A percentile compares a stretch with the other conserved stretches of the same genome.
Conservation (phyloP, 208 protist species). For the Kentomonas sorsogonicus region DNA sequence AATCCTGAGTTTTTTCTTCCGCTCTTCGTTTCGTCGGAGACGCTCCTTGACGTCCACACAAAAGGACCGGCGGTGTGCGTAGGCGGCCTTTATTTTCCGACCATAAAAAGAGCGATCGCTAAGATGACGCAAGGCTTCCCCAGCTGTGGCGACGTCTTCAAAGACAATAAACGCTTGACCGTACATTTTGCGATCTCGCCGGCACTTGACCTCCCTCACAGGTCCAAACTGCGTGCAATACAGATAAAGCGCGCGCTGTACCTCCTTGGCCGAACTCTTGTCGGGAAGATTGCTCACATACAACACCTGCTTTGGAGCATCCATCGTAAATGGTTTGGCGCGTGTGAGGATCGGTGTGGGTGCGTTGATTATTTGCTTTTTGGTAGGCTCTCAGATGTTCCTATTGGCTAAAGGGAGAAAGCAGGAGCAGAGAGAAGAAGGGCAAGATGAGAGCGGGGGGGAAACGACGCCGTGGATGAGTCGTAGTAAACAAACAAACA, state of each 20-base stretch:
- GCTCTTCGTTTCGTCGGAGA: slow-evolving; percentile 42
- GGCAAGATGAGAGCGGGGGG: too few relatives aligned
- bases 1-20: slow-evolving; percentile 22
- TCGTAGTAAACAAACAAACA: too few relatives aligned
- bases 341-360: too few relatives aligned
- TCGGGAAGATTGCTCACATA: slow-evolving; percentile 83
- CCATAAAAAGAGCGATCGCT: slow-evolving; percentile 73
- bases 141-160: slow-evolving; percentile 77
- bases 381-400: too few relatives aligned
- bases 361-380: too few relatives aligned
- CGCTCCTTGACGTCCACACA: slow-evolving; percentile 60
- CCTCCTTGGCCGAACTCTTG: slow-evolving; percentile 67
- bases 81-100: slow-evolving; percentile 67
- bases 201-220: slow-evolving; percentile 60
- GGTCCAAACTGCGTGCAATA: slow-evolving; percentile 86
- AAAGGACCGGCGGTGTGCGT: slow-evolving; percentile 70
- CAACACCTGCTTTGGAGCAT: slow-evolving; percentile 77
- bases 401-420: too few relatives aligned
- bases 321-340: slow-evolving; percentile 24
- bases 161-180: slow-evolving; percentile 88
- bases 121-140: slow-evolving; percentile 50
- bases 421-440: too few relatives aligned
- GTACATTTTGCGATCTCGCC: slow-evolving; percentile 52
- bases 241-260: slow-evolving; percentile 70
- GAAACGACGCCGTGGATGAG: too few relatives aligned